Conservation (phyloP, 1,139 yeast genomes). For the Magnusiomyces clavatus region DNA sequence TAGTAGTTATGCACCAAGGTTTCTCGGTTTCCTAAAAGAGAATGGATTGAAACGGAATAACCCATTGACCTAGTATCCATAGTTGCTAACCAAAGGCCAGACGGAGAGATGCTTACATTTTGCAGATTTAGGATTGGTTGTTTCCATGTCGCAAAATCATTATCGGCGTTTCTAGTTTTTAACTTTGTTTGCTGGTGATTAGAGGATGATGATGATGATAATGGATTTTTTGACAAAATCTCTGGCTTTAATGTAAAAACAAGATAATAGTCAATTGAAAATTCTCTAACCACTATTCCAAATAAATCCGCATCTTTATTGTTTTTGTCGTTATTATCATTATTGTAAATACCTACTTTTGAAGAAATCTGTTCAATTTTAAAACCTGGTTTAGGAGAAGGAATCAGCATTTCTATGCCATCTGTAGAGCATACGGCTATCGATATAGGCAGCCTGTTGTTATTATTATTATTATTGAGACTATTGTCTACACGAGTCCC, state of each 20-base stretch:
- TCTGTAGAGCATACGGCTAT: neutral
- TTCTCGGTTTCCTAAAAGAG: neutral
- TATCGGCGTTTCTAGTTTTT: too few species aligned
- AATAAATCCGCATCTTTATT: neutral
- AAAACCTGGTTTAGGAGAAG: slow-evolving; percentile 1
- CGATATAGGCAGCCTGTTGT: too few species aligned
- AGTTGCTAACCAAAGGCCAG: neutral
- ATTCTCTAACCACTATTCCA: neutral
- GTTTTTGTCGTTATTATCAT: neutral
- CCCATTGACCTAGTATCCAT: neutral
- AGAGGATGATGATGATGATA: too few species aligned
- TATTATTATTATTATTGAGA: too few species aligned
- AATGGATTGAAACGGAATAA: neutral
- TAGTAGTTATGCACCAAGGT: neutral
- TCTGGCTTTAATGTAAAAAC: too few species aligned
- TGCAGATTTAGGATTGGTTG: neutral
- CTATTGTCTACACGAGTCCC: neutral
- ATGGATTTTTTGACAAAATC: too few species aligned
- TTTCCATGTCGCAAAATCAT: too few species aligned
- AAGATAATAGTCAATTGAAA: neutral
- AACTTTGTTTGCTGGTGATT: too few species aligned
- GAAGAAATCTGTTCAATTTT: neutral
- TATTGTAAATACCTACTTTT: neutral
- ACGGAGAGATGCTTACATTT: neutral
- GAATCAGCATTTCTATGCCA: neutral